Base-by-base conservation (phyloP, 306 rosid genomes). In the Coriaria nepalensis region DNA sequence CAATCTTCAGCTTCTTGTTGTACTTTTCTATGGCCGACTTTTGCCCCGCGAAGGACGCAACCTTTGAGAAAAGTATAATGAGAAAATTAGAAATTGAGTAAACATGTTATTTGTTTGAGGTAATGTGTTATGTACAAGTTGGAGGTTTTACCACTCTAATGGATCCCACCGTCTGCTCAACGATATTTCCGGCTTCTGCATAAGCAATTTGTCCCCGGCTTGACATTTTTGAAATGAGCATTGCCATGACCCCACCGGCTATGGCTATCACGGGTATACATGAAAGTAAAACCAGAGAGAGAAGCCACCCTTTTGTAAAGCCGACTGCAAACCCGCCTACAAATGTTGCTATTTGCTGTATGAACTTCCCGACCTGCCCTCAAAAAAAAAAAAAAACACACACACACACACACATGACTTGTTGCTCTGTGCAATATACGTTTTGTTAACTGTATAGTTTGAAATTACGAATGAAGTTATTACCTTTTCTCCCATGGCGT, bases 41-140 rank as follows among this genome's bases (percentile, higher is more conserved):
- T 74, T 90, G 95, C 7, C 97, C 95, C 3, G 80, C 78, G 71
- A 84, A 90, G 34, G 97, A 79, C 12, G 94, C 92, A 65, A 90
- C 97, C 95, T 87, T 47, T 43, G 8, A 49, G 32, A 63, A 13
- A 53, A 39, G 6, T 5, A 13, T 59, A 40, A 51, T 45, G 54
- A 50, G 40, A 46, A 53, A 45, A 20, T 46, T 10, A 41, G 37
- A 5, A 34, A 43, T 48, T 37, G 12, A 52, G 49, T 7, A 35
- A 29, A 6, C 14, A 29, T 42, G 41, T 7, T 6, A 62, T 55
- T 65, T 51, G 11, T 33, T 37, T 34, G 61, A 20, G 8, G 11
- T 13, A 6, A 11, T 2, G 9, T 47, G 20, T 2, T 9, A 45
- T 43, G n/a, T 39, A 20, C 29, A 20, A 20, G 29, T 20, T 20